These are phyloP conservation scores for Hirsutella minnesotensis DNA, from an alignment of 2,329 filamentous ascomycete genomes.

Conservation along the genomic window DNA sequence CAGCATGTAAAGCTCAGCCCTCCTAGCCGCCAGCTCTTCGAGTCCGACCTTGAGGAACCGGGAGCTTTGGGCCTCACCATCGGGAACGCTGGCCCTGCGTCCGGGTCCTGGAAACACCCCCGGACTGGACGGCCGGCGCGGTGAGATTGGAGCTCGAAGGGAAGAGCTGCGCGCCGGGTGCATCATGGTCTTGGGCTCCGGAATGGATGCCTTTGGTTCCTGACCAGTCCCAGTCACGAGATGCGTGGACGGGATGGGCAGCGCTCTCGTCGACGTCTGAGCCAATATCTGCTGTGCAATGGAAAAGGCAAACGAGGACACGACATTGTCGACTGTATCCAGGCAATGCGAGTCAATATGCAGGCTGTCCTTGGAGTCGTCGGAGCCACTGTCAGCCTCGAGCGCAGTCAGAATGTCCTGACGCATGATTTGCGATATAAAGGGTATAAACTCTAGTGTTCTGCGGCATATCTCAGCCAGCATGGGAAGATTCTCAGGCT, in stretches of 20 bases:
- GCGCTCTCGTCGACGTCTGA: conserved; percentile 58
- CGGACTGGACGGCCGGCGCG: conserved; percentile 33
- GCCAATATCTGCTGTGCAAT: conserved; percentile 65
- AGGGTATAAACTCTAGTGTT: conserved; percentile 72
- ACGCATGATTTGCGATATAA: conserved; percentile 67
- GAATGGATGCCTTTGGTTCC: conserved; percentile 50
- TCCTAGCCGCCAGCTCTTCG: conserved; percentile 69
- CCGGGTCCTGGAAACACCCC: conserved; percentile 39
- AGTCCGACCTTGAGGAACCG: conserved; percentile 52
- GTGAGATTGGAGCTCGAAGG: conserved; percentile 30
- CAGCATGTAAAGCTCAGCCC: conserved; percentile 71
- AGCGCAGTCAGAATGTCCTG: conserved; percentile 62
- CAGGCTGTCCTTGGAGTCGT: not conserved
- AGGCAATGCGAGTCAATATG: conserved; percentile 23
- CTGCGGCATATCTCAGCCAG: conserved; percentile 81
- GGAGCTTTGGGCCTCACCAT: conserved; percentile 26
- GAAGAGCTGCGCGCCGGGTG: conserved; percentile 56
- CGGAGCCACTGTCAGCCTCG: conserved; percentile 20
- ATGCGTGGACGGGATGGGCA: conserved; percentile 53
- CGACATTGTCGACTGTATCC: conserved; percentile 58
- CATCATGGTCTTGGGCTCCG: conserved; percentile 60
- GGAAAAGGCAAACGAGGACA: conserved; percentile 68
- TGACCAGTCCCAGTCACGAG: conserved; percentile 32
- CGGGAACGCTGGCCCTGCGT: conserved; percentile 23
- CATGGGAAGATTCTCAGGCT: conserved; percentile 62